Percentiles rank a stretch among this genome's conserved stretches.
Conservation (phyloP, 2,329 filamentous ascomycete species). For the Kalmusia sp. region DNA sequence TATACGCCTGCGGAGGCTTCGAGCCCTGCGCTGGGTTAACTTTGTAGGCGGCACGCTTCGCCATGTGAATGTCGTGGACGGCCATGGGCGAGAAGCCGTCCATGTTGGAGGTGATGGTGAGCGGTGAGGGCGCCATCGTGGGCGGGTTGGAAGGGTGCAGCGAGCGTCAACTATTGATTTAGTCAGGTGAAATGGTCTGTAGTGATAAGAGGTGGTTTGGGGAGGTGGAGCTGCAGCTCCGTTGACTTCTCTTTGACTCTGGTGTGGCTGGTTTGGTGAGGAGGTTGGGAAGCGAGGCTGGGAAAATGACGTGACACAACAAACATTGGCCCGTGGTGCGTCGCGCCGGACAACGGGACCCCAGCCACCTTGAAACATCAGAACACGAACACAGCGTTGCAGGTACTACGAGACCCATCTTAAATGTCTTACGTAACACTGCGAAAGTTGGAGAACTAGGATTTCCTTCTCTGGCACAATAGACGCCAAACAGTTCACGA, state of each 20-base stretch:
- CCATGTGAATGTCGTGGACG: constrained; percentile 34
- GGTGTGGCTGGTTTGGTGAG: constrained; percentile 3
- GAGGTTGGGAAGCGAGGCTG: constrained; percentile 8
- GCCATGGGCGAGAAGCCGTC: constrained; percentile 37
- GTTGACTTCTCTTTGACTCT: constrained; percentile 4
- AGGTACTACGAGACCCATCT: no score
- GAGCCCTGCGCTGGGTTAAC: constrained; percentile 43
- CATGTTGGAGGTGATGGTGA: constrained; percentile 27
- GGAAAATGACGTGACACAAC: constrained; percentile 4
- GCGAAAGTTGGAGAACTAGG: no score
- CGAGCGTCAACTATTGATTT: constrained; percentile 9
- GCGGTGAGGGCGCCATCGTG: constrained; percentile 40
- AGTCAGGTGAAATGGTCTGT: constrained; percentile 11
- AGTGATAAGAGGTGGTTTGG: constrained; percentile 11
- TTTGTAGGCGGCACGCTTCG: constrained; percentile 31
- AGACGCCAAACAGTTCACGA: no score
- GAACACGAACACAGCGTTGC: neutral
- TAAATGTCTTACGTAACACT: no score
- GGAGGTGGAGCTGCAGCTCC: constrained; percentile 12
- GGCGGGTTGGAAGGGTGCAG: constrained; percentile 19
- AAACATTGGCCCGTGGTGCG: no score
- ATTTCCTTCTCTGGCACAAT: no score
- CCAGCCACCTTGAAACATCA: neutral
- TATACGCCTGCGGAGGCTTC: constrained; percentile 46
- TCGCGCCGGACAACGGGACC: no score